Percentiles rank a stretch among this genome's conserved stretches.
Conservation (phyloP, 1,284 basidiomycete genomes). For the Rhodotorula sp. region DNA sequence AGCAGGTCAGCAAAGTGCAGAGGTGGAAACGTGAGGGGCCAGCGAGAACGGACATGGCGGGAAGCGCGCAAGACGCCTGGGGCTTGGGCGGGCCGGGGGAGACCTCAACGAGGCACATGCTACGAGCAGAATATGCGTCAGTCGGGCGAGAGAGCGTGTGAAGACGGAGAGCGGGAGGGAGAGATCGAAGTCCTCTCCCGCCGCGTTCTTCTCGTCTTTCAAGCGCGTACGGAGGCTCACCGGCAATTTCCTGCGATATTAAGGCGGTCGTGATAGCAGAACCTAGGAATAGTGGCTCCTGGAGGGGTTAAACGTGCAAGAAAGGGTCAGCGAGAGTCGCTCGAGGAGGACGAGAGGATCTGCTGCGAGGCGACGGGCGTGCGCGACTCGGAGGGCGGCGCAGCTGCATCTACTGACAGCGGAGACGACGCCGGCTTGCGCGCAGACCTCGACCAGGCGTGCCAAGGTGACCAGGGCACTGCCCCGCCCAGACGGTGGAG, state of each 20-base stretch:
- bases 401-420: too few species aligned
- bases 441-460: too few species aligned
- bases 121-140: conserved; percentile 42
- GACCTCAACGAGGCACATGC: conserved; percentile 97
- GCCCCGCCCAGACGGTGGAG: too few species aligned
- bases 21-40: not conserved
- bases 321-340: not conserved
- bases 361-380: not conserved
- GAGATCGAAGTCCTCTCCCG: too few species aligned
- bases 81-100: conserved; percentile 48
- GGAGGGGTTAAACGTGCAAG: not conserved
- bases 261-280: conserved; percentile 91
- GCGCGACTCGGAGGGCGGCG: too few species aligned
- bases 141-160: conserved; percentile 1
- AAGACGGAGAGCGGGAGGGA: not conserved
- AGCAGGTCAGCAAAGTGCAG: not conserved
- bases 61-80: conserved; percentile 74
- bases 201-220: too few species aligned
- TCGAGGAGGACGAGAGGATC: not conserved
- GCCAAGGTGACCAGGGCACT: too few species aligned
- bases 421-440: too few species aligned
- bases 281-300: conserved; percentile 56
- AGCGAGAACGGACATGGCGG: conserved; percentile 63
- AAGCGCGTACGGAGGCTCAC: conserved; percentile 55
- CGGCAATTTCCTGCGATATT: conserved; percentile 95